A percentile compares a stretch with the other conserved stretches of the same genome.
phyloP scores from a whole-genome alignment of 2,329 filamentous ascomycete species.

The Colletotrichum australisinense region DNA sequence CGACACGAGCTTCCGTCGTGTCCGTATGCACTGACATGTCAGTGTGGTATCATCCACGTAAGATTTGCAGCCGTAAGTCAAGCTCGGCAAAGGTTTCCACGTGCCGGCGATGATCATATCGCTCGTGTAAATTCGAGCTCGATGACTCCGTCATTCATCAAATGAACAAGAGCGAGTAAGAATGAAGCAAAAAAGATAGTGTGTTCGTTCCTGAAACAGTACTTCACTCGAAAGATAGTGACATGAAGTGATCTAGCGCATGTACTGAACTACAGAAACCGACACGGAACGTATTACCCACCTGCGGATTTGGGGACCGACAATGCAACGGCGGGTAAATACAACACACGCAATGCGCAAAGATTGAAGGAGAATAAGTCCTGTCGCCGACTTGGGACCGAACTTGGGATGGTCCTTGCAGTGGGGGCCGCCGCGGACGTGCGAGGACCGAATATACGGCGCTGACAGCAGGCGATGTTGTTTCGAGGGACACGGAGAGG shows the following conservation, averaged over 20 bases:
- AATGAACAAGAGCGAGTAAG: not conserved
- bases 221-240: not conserved
- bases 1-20: not conserved
- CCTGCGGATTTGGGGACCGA: not conserved
- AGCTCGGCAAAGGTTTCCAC: not conserved
- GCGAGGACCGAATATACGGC: not conserved
- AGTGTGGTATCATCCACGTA: not conserved
- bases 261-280: not conserved
- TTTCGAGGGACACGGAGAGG: not conserved
- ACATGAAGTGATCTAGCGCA: not conserved
- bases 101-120: not conserved
- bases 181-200: not conserved
- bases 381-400: not conserved
- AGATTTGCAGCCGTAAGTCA: not conserved
- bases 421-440: not conserved
- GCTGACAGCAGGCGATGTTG: not conserved
- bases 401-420: conserved; percentile 18
- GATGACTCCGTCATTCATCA: not conserved
- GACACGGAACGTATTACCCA: not conserved
- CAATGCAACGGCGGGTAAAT: not conserved
- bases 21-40: not conserved
- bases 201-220: too few species aligned
- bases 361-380: not conserved
- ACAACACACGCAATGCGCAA: not conserved
- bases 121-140: not conserved